Evolutionary conservation across 1,139 yeast genomes (phyloP).

Genomic region (Ogataea hybrid): DNA sequence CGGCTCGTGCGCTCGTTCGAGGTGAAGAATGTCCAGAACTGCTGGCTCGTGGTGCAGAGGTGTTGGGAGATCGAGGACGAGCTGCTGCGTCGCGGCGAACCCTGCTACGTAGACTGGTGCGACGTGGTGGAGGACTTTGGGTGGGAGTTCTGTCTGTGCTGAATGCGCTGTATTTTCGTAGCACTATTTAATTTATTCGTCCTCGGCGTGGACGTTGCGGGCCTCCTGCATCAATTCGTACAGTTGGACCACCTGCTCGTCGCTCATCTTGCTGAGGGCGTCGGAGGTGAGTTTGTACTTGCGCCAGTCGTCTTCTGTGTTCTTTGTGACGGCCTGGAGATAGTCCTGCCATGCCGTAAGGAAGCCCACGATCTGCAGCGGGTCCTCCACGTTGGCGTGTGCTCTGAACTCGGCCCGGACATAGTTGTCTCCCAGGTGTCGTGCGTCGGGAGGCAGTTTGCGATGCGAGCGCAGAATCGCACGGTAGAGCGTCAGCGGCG

Average conservation of each 20-base stretch:
- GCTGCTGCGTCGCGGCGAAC: conserved; percentile 5
- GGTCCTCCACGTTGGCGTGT: conserved; percentile 82
- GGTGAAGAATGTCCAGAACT: conserved; percentile 27
- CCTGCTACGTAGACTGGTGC: conserved; percentile 29
- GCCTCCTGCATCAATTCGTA: conserved; percentile 73
- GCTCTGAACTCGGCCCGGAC: conserved; percentile 87
- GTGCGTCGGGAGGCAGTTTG: conserved; percentile 61
- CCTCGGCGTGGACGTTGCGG: conserved; percentile 22
- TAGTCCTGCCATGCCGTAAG: conserved; percentile 95
- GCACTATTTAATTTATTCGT: conserved; percentile 4
- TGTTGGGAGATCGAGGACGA: conserved; percentile 28
- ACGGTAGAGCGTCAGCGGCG: conserved; percentile 77
- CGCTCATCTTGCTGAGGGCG: conserved; percentile 78
- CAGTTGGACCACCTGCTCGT: conserved; percentile 87
- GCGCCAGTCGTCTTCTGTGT: conserved; percentile 74
- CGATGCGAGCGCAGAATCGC: conserved; percentile 79
- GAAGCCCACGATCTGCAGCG: conserved; percentile 90
- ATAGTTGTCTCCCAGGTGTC: conserved; percentile 84
- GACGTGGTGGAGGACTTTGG: conserved; percentile 30
- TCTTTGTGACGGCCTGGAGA: conserved; percentile 48
- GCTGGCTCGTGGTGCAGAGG: conserved; percentile 29
- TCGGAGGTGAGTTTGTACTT: conserved; percentile 57
- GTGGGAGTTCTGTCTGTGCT: conserved; percentile 31
- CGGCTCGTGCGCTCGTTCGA: conserved; percentile 24
- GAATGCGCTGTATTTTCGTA: not conserved